Base-by-base conservation (phyloP, 2,329 filamentous ascomycete species). In the Exserohilum turcica region DNA sequence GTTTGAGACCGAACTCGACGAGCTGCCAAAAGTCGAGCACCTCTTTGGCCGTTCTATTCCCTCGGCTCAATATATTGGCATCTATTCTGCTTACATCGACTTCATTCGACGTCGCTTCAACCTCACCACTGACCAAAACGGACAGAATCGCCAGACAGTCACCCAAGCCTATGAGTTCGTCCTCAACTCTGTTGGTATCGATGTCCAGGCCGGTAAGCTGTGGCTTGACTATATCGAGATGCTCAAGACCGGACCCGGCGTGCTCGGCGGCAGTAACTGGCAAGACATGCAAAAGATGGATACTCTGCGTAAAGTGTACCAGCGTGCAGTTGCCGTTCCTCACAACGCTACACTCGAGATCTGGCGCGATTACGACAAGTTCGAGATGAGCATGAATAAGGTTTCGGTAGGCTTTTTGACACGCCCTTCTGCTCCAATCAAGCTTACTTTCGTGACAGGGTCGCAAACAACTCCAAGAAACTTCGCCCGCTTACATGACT, bases 211-310 rank as follows among this genome's bases (percentile, higher is more conserved):
- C 9, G 93, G 92, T 31, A 85, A 83, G 60, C 87, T 99, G 51
- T 99, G 94, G 94, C 85, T 89, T 54, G 94, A 99, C 62, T 97
- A 97, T 67, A 88, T 99, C 56, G 87, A 94, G 62, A 97, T 99
- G 71, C 85, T 97, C 74, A 92, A 92, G 71, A 90, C 86, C 33
- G 91, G 89, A 0, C 94, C 94, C 1, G 94, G 94, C 5, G 86
- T 86, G 52, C 84, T 94, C 53, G 93, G 92, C 21, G 94, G 93
- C 37, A 87, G 82, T 53, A 87, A 85, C 53, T 99, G 94, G 95
- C 92, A 97, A 75, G 94, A 97, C 70, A 90, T 93, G 76, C 94
- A 97, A 72, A 99, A 99, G 80, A 96, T 96, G 89, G 94, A 99
- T 66, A 82, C 90, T 63, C 78, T 99, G 45, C 88, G 94, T 54